phyloP scores from a whole-genome alignment of 2,329 filamentous ascomycete genomes.

The Diaporthe vaccinii region DNA sequence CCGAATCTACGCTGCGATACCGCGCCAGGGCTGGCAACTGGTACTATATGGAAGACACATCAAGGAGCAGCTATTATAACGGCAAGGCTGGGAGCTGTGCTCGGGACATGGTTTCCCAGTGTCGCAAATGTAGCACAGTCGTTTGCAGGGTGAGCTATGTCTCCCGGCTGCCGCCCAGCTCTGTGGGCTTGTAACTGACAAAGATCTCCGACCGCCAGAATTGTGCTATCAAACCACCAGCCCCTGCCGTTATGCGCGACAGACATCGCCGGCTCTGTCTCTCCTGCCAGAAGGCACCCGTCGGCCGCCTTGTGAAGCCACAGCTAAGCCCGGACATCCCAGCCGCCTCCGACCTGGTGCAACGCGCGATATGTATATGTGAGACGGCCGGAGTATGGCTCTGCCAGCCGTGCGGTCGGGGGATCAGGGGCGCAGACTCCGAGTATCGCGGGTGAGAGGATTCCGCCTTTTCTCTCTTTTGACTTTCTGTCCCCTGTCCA shows the following conservation, averaged over 20 bases:
- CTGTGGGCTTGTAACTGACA: constrained; percentile 22
- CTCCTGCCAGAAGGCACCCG: constrained; percentile 79
- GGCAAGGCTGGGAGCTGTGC: constrained; percentile 86
- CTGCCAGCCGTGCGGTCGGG: constrained; percentile 85
- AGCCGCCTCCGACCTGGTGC: constrained; percentile 68
- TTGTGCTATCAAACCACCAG: constrained; percentile 87
- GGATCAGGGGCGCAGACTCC: constrained; percentile 71
- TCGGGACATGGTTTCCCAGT: constrained; percentile 87
- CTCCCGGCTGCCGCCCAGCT: constrained; percentile 34
- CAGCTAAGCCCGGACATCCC: constrained; percentile 59
- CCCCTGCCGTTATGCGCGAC: constrained; percentile 74
- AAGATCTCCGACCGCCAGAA: constrained; percentile 72
- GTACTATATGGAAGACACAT: constrained; percentile 70
- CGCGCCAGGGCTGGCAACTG: constrained; percentile 70
- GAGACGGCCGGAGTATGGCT: constrained; percentile 77
- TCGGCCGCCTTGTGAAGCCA: constrained; percentile 67
- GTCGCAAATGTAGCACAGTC: constrained; percentile 80
- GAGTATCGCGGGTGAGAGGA: constrained; percentile 68
- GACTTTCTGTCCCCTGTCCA: constrained; percentile 4
- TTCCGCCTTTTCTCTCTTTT: constrained; percentile 11
- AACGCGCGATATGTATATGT: constrained; percentile 67
- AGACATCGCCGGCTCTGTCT: constrained; percentile 87
- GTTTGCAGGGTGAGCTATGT: constrained; percentile 81
- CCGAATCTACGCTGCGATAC: constrained; percentile 69
- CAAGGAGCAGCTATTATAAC: constrained; percentile 60